phyloP scores from a whole-genome alignment of 1,284 basidiomycete genomes.

The Laetiporus sulphureus region DNA sequence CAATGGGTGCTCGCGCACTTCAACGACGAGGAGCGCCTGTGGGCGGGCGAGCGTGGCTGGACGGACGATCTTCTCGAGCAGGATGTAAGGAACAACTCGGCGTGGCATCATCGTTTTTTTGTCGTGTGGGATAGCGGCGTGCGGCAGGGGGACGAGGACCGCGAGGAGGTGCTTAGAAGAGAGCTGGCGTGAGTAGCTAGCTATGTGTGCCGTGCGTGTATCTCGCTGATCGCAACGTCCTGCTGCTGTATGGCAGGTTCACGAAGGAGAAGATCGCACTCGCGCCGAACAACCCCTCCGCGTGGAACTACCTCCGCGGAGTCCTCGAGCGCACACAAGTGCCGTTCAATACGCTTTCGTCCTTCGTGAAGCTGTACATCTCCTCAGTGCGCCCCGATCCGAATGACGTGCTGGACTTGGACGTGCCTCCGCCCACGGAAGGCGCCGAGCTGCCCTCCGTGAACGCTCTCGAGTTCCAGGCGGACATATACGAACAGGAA shows the following conservation, averaged over 20 bases:
- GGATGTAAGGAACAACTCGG: conserved; percentile 94
- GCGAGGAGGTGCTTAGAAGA: conserved; percentile 47
- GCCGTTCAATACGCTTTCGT: conserved; percentile 47
- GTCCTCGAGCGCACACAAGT: conserved; percentile 53
- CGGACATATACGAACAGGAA: conserved; percentile 66
- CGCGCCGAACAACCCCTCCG: conserved; percentile 87
- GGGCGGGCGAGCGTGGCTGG: conserved; percentile 76
- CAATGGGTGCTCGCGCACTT: conserved; percentile 89
- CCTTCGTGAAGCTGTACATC: conserved; percentile 66
- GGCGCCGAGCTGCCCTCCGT: conserved; percentile 70
- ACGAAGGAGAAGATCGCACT: conserved; percentile 75
- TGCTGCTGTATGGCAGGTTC: conserved; percentile 42
- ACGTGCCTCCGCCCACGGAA: conserved; percentile 61
- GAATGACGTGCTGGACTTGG: conserved; percentile 63
- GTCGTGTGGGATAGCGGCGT: conserved; percentile 72
- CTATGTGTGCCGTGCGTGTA: too few relatives aligned
- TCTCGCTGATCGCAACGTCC: too few relatives aligned
- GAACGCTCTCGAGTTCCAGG: conserved; percentile 81
- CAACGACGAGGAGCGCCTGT: conserved; percentile 55
- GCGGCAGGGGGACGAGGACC: conserved; percentile 50
- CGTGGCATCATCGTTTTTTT: conserved; percentile 98
- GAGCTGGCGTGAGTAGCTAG: conserved; percentile 63
- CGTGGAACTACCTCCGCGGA: conserved; percentile 92
- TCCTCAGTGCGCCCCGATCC: conserved; percentile 21
- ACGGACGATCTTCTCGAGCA: conserved; percentile 67